Conservation (phyloP, 345 rosid species). For the Eucalyptus grandis region DNA sequence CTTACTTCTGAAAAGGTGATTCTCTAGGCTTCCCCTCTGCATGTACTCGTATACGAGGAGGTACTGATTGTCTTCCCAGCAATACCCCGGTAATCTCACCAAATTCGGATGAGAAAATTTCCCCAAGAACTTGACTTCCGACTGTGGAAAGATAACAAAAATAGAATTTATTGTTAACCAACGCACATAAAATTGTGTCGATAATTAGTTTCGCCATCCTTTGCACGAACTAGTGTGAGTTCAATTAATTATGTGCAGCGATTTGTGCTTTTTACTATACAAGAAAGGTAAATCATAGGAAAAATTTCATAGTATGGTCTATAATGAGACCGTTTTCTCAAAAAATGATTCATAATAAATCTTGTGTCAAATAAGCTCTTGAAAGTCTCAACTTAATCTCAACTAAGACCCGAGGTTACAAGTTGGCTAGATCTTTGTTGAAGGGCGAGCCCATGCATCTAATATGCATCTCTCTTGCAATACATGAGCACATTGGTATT, state of each 20-base stretch:
- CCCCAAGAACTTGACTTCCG: slow-evolving; percentile 61
- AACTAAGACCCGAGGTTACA: background rate
- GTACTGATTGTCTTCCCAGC: slow-evolving; percentile 61
- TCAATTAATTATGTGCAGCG: background rate
- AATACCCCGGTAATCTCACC: slow-evolving; percentile 69
- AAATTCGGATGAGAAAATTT: slow-evolving; percentile 65
- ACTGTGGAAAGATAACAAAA: slow-evolving; percentile 13
- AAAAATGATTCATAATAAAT: background rate
- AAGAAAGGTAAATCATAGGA: background rate
- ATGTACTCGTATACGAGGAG: slow-evolving; percentile 70
- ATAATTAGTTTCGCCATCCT: fast-evolving
- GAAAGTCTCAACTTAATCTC: background rate
- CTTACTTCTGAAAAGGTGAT: slow-evolving; percentile 57
- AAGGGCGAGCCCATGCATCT: too few relatives aligned
- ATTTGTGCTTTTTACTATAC: background rate
- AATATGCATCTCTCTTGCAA: background rate
- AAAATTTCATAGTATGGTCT: background rate
- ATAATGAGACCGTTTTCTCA: background rate
- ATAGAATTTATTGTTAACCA: background rate
- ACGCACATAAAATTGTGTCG: fast-evolving
- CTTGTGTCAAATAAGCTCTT: fast-evolving
- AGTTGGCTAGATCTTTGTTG: background rate
- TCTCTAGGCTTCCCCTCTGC: slow-evolving; percentile 64
- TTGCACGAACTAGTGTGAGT: background rate
- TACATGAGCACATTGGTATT: background rate